phyloP scores from a whole-genome alignment of 148 eudicot species.

The Fagopyrum homotropicum region DNA sequence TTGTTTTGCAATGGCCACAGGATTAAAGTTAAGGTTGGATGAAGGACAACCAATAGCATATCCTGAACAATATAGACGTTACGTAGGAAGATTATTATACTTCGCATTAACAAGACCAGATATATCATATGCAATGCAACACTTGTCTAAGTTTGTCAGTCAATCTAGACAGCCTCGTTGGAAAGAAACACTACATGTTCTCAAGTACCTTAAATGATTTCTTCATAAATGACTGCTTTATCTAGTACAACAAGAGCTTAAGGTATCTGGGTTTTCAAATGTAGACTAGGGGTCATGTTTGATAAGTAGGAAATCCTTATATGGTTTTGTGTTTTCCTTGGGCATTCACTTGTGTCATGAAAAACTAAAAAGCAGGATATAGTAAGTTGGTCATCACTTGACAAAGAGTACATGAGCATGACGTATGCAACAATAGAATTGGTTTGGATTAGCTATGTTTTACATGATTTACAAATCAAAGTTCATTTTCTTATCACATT shows the following conservation, averaged over 20 bases:
- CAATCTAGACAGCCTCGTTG: not conserved
- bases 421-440: not conserved
- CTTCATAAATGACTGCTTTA: not conserved
- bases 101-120: not conserved
- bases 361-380: not conserved
- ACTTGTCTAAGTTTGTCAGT: not conserved
- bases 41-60: not conserved
- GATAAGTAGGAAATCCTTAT: not conserved
- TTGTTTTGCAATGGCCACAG: not conserved
- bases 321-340: not conserved
- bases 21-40: not conserved
- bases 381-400: not conserved
- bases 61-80: not conserved
- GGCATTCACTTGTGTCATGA: not conserved
- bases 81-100: not conserved
- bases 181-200: not conserved
- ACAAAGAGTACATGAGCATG: not conserved
- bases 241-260: not conserved
- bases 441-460: not conserved
- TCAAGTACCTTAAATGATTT: not conserved
- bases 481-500: not conserved
- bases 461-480: not conserved
- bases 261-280: not conserved
- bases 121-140: not conserved
- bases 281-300: not conserved